Evolutionary conservation across 805 yeast genomes (phyloP).

Genomic region (Metschnikowia matae): DNA sequence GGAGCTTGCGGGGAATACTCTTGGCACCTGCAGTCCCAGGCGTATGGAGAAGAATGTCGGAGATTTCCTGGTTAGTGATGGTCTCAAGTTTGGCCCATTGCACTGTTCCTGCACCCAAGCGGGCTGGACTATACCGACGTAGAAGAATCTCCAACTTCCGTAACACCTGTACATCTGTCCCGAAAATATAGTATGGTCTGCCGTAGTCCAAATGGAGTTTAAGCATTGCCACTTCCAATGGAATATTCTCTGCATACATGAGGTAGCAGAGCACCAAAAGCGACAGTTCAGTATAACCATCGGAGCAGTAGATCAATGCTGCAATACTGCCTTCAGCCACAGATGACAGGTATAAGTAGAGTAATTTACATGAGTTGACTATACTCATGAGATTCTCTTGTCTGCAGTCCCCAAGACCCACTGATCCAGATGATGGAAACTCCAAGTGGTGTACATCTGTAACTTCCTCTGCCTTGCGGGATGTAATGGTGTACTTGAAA

Average conservation of each 20-base stretch:
- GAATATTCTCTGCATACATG: constrained; percentile 61
- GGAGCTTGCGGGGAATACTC: constrained; percentile 10
- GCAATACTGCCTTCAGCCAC: constrained; percentile 33
- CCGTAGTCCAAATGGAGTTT: constrained; percentile 59
- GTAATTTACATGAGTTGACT: constrained; percentile 63
- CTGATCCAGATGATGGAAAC: constrained; percentile 83
- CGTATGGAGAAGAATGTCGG: constrained; percentile 26
- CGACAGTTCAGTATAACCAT: constrained; percentile 90
- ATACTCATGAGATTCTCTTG: constrained; percentile 60
- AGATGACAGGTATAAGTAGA: constrained; percentile 41
- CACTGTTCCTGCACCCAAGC: constrained; percentile 11
- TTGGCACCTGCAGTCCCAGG: background rate
- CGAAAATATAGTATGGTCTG: constrained; percentile 82
- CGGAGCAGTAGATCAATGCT: constrained; percentile 70
- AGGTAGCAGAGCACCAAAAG: constrained; percentile 66
- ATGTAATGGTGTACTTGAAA: constrained; percentile 29
- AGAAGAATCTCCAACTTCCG: constrained; percentile 61
- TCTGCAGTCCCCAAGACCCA: constrained; percentile 68
- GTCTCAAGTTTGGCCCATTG: constrained; percentile 32
- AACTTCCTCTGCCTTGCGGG: constrained; percentile 20
- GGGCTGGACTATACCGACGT: constrained; percentile 54
- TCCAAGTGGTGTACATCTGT: constrained; percentile 34
- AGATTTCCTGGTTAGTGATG: constrained; percentile 28
- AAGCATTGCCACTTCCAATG: constrained; percentile 62
- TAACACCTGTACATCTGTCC: constrained; percentile 65